These are phyloP conservation scores for Schizopora paradoxa DNA, from an alignment of 1,284 basidiomycete species.

Conservation along the genomic window DNA sequence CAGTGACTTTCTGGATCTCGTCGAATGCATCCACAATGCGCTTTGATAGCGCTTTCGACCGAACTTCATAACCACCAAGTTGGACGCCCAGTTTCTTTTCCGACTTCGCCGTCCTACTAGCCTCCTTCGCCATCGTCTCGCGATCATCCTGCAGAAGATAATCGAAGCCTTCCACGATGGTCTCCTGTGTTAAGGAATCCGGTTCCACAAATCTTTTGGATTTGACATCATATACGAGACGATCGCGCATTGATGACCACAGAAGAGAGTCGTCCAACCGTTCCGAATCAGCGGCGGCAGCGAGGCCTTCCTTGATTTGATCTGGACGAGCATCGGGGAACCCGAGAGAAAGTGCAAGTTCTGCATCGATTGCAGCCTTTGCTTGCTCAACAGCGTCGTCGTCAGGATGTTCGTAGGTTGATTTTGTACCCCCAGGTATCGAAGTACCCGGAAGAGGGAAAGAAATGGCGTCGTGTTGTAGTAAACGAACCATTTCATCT, in stretches of 20 bases:
- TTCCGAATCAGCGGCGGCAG: conserved; percentile 56
- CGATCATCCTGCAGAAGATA: conserved; percentile 59
- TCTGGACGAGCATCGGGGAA: conserved; percentile 79
- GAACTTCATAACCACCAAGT: conserved; percentile 86
- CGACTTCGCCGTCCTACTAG: conserved; percentile 74
- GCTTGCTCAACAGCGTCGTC: conserved; percentile 79
- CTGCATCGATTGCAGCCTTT: conserved; percentile 67
- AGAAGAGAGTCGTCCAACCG: conserved; percentile 50
- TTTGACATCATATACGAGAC: conserved; percentile 58
- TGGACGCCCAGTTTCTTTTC: conserved; percentile 90
- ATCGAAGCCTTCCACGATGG: conserved; percentile 62
- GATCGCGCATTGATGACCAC: conserved; percentile 63
- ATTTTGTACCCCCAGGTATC: conserved; percentile 69
- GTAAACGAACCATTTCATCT: conserved; percentile 71
- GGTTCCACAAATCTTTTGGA: conserved; percentile 67
- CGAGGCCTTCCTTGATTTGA: conserved; percentile 72
- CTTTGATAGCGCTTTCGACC: conserved; percentile 66
- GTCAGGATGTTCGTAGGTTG: conserved; percentile 69
- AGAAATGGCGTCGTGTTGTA: conserved; percentile 86
- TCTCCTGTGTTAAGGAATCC: conserved; percentile 46
- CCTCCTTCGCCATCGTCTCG: conserved; percentile 79
- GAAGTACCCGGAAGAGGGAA: conserved; percentile 88
- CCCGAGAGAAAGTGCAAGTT: conserved; percentile 77
- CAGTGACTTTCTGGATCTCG: conserved; percentile 58
- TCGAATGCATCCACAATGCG: conserved; percentile 66